Base-by-base conservation (phyloP, 2,329 filamentous ascomycete genomes). In the Diaporthe humulicola region DNA sequence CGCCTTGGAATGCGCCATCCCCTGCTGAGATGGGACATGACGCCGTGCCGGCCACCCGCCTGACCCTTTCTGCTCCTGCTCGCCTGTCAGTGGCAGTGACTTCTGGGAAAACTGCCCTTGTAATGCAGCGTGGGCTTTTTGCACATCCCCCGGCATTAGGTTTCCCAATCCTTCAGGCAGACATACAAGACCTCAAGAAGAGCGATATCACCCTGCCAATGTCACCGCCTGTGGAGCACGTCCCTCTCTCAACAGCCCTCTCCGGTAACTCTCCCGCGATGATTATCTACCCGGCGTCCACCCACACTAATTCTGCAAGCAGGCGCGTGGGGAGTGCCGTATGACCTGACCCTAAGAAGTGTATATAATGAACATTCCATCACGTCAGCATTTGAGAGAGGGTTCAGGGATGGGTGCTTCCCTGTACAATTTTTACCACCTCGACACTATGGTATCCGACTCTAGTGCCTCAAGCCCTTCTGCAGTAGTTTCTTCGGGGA, bases 391-490 rank as follows among this genome's bases (percentile, higher is more conserved):
- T 50, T 19, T 19, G 48, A 30, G 45, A 25, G 36, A 61, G 33
- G 30, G n/a, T 42, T 56, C 69, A 42, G 73, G 73, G 36, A 48
- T 64, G 25, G 48, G 45, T 42, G 58, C 64, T 67, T 58, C 74
- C n/a, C 42, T 74, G 25, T 74, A 72, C 71, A 73, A 48, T 60
- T 75, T 71, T 58, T 75, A 75, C 52, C 75, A 72, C 45, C 71
- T 76, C 45, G 36, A 73, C 66, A 64, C 28, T 36, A 76, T 73
- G 74, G 58, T 54, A 48, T 75, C 74, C 52, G 71, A 71, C 17
- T 73, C 74, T 22, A 52, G 74, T 17, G 73, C 75, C 25, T 73
- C 75, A 33, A 76, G 74, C 42, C 70, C 75, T 33, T 25, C 71
- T 28, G 56, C 52, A 64, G 58, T 38, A 22, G 67, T 67, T 25